phyloP scores from a whole-genome alignment of 73 alveolate species.

The Paramecium sexaurelia region DNA sequence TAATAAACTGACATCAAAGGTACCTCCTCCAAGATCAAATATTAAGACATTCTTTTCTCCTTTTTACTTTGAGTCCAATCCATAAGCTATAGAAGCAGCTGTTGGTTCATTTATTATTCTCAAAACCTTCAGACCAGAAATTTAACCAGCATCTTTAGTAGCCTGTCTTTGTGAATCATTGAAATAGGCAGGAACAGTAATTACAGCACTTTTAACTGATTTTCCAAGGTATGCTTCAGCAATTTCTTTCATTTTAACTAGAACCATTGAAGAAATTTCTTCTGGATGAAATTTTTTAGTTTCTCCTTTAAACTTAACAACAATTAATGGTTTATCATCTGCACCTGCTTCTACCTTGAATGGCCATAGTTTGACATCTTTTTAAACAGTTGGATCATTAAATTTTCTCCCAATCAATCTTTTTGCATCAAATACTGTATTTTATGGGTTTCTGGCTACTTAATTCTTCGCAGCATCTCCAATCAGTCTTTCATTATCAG shows the following conservation, averaged over 20 bases:
- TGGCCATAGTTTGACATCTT: conserved; percentile 90
- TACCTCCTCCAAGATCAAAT: conserved; percentile 93
- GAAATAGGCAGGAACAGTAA: conserved; percentile 91
- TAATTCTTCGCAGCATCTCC: conserved; percentile 98
- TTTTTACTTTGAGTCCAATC: conserved; percentile 82
- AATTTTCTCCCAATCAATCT: conserved; percentile 90
- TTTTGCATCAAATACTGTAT: conserved; percentile 91
- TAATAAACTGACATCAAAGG: conserved; percentile 91
- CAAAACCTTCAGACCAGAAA: conserved; percentile 90
- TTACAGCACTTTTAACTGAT: conserved; percentile 83
- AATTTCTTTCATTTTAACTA: conserved; percentile 79
- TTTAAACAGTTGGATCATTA: conserved; percentile 92
- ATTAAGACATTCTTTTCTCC: conserved; percentile 80
- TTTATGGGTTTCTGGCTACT: conserved; percentile 95
- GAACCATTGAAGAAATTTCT: conserved; percentile 84
- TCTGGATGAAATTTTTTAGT: conserved; percentile 89
- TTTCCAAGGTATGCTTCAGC: conserved; percentile 81
- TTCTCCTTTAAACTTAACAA: conserved; percentile 87
- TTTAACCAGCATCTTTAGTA: conserved; percentile 93
- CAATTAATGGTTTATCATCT: conserved; percentile 92
- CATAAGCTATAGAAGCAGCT: conserved; percentile 96
- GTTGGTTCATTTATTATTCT: conserved; percentile 95
- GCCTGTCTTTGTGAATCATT: conserved; percentile 93
- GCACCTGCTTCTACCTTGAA: conserved; percentile 90
- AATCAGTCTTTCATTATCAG: conserved; percentile 91